Evolutionary conservation across 176 grass and related monocot species (phyloP), one percentile per base, ranked within the genome.

Genomic region (Oryza officinalis): DNA sequence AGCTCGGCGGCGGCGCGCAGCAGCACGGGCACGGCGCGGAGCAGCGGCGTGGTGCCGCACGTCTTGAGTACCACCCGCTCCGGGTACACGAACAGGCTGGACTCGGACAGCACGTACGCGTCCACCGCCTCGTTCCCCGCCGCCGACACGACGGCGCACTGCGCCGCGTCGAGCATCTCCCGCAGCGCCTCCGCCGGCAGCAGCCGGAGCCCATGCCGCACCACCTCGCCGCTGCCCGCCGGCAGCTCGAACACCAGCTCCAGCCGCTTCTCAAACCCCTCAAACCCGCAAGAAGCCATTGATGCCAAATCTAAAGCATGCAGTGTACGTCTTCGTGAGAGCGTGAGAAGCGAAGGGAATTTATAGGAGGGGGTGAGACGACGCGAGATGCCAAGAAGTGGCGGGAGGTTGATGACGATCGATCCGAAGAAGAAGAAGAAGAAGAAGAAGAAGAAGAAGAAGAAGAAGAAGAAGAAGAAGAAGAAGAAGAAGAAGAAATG

Each of bases 241-340:
- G 69, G 68, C 1, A 35, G 57, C 10, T 63, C 50, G 75, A 90
- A 84, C 33, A 57, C 47, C 22, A 90, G 80, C 80, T 90, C 89
- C 2, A 90, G 84, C 35, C 84, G 63, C 84, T 90, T 90, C 80
- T 90, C 84, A 31, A 80, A 90, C 13, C 89, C 84, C 66, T 90
- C 84, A 10, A 87, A 87, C 22, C 84, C 80, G 2, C 75, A 84
- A 27, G 61, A 44, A 65, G 83, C 83, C 37, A 38, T 38, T 38
- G 37, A 38, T 32, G 3, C 32, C 32, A 32, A 30, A 30, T 30
- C 2, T 2, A 30, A 32, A 32, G 32, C 32, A 32, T 32, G 32
- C 32, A 32, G 32, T 32, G 3, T 1, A 2, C 3, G 32, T 4
- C 32, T 38, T 38, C 7, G 7, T 38, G 37, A 38, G 37, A 38